These are phyloP conservation scores for Tetradesmus lagerheimii DNA, from an alignment of 139 green algal species.

Conservation along the genomic window DNA sequence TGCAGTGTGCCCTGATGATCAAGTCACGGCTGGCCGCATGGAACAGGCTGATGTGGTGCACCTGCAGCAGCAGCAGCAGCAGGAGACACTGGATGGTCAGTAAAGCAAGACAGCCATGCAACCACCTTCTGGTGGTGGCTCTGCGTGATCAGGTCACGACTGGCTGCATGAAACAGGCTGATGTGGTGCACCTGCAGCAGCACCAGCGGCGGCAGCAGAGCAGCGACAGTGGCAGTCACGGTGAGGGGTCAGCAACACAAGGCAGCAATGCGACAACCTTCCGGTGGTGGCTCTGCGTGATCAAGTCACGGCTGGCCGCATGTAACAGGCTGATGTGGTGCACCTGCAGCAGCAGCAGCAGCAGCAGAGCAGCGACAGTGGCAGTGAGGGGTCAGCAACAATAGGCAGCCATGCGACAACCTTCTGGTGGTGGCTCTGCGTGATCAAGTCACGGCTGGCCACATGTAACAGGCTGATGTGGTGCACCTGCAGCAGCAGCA, in stretches of 20 bases:
- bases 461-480: constrained; percentile 37
- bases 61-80: constrained; percentile 4
- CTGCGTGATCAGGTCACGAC: constrained; percentile 20
- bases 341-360: too few species aligned
- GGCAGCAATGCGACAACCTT: constrained; percentile 38
- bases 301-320: constrained; percentile 9
- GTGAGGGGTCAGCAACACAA: constrained; percentile 36
- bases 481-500: constrained; percentile 31
- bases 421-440: constrained; percentile 35
- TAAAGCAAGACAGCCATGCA: constrained; percentile 15
- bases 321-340: constrained; percentile 45
- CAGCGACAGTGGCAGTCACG: too few species aligned
- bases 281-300: constrained; percentile 30
- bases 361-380: too few species aligned
- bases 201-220: too few species aligned
- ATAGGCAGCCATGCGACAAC: constrained; percentile 33
- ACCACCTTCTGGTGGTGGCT: constrained; percentile 39
- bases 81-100: constrained; percentile 11
- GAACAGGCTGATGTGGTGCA: constrained; percentile 43
- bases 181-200: constrained; percentile 33
- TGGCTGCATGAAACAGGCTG: constrained; percentile 30
- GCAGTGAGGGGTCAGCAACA: constrained; percentile 29
- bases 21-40: background rate
- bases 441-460: constrained; percentile 1
- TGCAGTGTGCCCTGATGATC: too few species aligned